Base-by-base conservation (phyloP, 2,329 filamentous ascomycete species). In the Fusarium piperis region DNA sequence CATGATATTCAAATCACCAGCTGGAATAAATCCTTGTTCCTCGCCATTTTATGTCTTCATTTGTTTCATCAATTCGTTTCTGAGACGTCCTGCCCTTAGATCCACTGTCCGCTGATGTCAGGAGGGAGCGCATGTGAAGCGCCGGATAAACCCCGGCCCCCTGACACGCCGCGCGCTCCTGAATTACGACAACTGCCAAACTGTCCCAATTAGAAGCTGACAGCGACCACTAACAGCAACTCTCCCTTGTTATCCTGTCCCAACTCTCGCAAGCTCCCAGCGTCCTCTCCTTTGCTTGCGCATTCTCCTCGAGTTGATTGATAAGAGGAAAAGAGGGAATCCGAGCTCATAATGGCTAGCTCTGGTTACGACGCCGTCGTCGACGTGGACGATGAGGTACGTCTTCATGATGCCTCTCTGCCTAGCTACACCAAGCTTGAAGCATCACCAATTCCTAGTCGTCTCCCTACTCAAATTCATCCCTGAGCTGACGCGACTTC, bases 311-410 rank as follows among this genome's bases (percentile, higher is more conserved):
- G 9, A 35, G 20, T 20, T 28, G 20, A 18, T 3, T 20, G 18
- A 60, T 36, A 18, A 52, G 36, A 55, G 23, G 12, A 23, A 52
- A 48, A 48, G 36, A 28, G 23, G 56, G 13, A 18, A 36, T 48
- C 18, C 28, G 18, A 28, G 59, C 59, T 59, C 20, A 85, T 76
- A 62, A 95, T 95, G 93, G 89, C 93, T 64, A 93, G 93, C 81
- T 88, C 93, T 79, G 95, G 95, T 76, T 99, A 99, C 82, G 96
- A 99, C 86, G 96, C 97, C 69, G 95, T 99, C 74, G 96, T 99
- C 67, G 96, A 99, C 78, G 92, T 98, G 62, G 96, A 99, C 81
- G 94, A 96, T 78, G 96, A 98, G 89, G 94, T 97, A 79, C 33
- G 52, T 55, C 52, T 26, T 55, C 46, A 41, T 33, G 36, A 61